A percentile compares a stretch with the other conserved stretches of the same genome.
Conservation (phyloP, 202 grass and related monocot genomes). For the Schoenoplectus tabernaemontani region DNA sequence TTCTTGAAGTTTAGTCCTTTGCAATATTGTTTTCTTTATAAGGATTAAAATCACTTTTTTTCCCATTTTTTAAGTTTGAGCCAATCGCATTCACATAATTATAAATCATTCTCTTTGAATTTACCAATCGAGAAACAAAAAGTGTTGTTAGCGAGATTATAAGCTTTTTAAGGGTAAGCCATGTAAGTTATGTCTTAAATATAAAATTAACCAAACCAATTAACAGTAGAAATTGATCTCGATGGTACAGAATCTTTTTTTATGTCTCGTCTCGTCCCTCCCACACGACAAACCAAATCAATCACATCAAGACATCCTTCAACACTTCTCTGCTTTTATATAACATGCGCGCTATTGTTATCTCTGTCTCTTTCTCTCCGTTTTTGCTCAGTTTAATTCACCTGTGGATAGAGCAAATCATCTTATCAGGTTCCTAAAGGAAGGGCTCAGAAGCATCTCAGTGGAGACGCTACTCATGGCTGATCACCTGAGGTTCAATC, state of each 20-base stretch:
- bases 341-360: not conserved
- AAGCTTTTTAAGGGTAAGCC: not conserved
- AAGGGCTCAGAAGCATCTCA: not conserved
- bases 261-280: slow-evolving; percentile 11
- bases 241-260: not conserved
- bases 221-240: not conserved
- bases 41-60: not conserved
- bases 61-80: too few relatives aligned
- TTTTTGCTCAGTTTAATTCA: not conserved
- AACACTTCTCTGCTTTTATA: not conserved
- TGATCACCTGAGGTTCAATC: not conserved
- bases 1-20: too few relatives aligned
- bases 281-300: not conserved
- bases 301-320: too few relatives aligned
- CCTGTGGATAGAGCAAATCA: not conserved
- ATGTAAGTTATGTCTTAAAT: not conserved
- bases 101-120: too few relatives aligned
- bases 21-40: too few relatives aligned
- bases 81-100: too few relatives aligned
- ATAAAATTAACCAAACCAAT: not conserved
- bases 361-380: slow-evolving; percentile 11
- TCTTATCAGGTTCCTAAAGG: not conserved
- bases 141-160: not conserved
- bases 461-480: not conserved
- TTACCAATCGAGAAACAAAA: too few relatives aligned